Base-by-base conservation (phyloP, 179 eudicot species). In the Camellia oleifera region DNA sequence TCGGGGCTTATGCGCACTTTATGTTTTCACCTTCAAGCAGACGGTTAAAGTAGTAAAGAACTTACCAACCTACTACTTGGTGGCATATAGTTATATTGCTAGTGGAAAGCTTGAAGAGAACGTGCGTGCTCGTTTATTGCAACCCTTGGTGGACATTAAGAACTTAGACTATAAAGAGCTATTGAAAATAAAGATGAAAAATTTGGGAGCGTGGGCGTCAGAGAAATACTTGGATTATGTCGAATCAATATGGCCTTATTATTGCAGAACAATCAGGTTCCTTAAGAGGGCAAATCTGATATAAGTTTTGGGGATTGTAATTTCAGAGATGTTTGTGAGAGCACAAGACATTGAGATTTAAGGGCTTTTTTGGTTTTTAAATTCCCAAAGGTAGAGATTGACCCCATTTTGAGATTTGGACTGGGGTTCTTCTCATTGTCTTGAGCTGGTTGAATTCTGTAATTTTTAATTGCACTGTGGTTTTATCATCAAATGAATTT, bases 221-320 rank as follows among this genome's bases (percentile, higher is more conserved):
- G 95, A 93, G 85, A 88, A 75, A 74, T 89, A 90, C 85, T 84
- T 88, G 78, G 98, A 93, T 84, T 88, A 76, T 80, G 83, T 90
- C 56, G 97, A 92, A 85, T 89, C 92, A 6, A 90, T 94, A 81
- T 94, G 98, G 98, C 98, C 97, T 7, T 81, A 74, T 40, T 93
- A 90, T 81, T 91, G 97, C 83, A 89, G 91, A 83, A 81, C 87
- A 18, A 82, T 91, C 84, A 90, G 93, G 88, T 90, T 91, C 81
- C 78, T 94, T 81, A 94, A 92, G 89, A 84, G 86, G 74, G 92
- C 95, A 78, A 92, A 94, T 68, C 84, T 94, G 62, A 87, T 92
- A 48, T 94, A 32, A 88, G 88, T 46, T 61, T 72, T 8, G 23
- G 23, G 72, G 60, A 3, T 61, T 60, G 44, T 7, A 20, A 54